Evolutionary conservation across 2,329 filamentous ascomycete species (phyloP).

Genomic region (Talaromyces sp.): DNA sequence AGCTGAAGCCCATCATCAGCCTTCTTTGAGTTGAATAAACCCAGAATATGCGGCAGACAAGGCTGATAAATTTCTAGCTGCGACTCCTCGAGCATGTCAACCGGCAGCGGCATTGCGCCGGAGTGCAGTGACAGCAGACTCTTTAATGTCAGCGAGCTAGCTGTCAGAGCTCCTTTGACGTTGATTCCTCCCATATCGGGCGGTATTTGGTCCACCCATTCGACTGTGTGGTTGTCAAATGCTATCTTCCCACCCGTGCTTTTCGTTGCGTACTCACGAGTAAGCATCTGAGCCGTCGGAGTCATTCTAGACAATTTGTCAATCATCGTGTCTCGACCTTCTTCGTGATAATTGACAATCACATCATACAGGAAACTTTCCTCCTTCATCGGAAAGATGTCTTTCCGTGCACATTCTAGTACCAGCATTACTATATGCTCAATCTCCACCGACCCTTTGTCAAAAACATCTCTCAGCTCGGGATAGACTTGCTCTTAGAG

Average conservation of each 20-base stretch:
- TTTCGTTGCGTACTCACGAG: conserved; percentile 35
- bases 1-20: background rate
- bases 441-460: conserved; percentile 32
- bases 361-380: conserved; percentile 33
- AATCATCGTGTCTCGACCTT: conserved; percentile 25
- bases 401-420: conserved; percentile 42
- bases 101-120: conserved; percentile 39
- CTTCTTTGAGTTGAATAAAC: conserved; percentile 36
- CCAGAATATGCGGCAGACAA: conserved; percentile 38
- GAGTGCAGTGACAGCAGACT: conserved; percentile 40
- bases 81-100: conserved; percentile 41
- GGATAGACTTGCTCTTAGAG: conserved; percentile 31
- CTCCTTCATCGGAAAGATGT: conserved; percentile 40
- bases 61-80: conserved; percentile 39
- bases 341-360: conserved; percentile 30
- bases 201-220: conserved; percentile 23
- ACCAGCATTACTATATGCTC: conserved; percentile 40
- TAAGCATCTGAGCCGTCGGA: conserved; percentile 33
- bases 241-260: conserved; percentile 27
- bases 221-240: conserved; percentile 21
- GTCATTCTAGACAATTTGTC: conserved; percentile 31
- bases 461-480: conserved; percentile 29
- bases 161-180: conserved; percentile 38
- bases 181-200: conserved; percentile 34
- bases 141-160: conserved; percentile 40